Base-by-base conservation (phyloP, 2,329 filamentous ascomycete genomes). In the Clonostachys rosea region DNA sequence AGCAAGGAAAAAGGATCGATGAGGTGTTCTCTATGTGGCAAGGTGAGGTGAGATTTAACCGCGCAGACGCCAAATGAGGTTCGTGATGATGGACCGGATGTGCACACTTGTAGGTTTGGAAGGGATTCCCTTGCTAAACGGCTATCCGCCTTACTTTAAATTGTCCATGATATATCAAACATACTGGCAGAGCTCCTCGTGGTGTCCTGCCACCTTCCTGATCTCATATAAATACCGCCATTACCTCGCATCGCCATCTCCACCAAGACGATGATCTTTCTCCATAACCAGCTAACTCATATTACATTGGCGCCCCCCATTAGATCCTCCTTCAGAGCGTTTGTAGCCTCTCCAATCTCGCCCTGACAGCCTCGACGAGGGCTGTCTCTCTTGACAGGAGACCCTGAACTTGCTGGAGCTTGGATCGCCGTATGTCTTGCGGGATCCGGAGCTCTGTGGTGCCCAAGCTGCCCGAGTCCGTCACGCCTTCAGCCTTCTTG, bases 371-470 rank as follows among this genome's bases (percentile, higher is more conserved):
- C 54, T 88, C 84, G 7, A 89, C 80, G 56, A 89, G 63, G 6
- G 83, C 83, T 42, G 79, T 79, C 65, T 89, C 84, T 30, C 85
- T 70, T 48, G 85, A 81, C 53, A 89, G 65, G 50, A 87, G 63
- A 30, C 67, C 67, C 64, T 81, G 81, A 18, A 89, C 81, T 59
- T 86, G 78, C 48, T 73, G 72, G 53, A 88, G 64, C 65, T 86
- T 87, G 44, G 73, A 76, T 64, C 74, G 79, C 49, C 83, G 74
- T 49, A 87, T 74, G 47, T 83, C 80, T 17, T 74, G 67, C 12
- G 83, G 79, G 46, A 86, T 79, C 52, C 73, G 69, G 44, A 79
- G 54, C 49, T 75, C 70, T 42, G 67, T 64, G 24, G 69, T 60
- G 36, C 17, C 14, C 30, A 57, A 47, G 30, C 16, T 18, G 40